These are phyloP conservation scores for Colletotrichum australisinense DNA, from an alignment of 2,329 filamentous ascomycete genomes.

Conservation along the genomic window DNA sequence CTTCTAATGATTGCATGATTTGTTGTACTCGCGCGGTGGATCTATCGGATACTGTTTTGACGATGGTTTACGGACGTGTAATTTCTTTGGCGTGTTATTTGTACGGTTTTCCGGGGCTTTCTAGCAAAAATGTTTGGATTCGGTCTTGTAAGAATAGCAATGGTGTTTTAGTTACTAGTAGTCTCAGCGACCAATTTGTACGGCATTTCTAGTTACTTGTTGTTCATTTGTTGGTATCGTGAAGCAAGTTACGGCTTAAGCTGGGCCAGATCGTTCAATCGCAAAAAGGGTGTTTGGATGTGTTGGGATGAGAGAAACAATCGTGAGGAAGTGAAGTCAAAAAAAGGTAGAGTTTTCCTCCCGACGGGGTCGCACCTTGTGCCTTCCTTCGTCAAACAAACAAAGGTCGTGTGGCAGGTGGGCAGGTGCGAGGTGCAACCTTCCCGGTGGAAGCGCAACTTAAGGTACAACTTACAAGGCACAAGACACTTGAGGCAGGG, in stretches of 20 bases:
- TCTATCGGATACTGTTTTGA: neutral
- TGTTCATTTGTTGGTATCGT: neutral
- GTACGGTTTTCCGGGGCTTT: neutral
- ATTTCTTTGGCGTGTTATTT: constrained; percentile 2
- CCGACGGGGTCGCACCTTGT: neutral
- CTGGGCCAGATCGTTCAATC: neutral
- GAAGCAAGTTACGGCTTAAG: too few species aligned
- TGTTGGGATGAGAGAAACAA: neutral
- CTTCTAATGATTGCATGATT: neutral
- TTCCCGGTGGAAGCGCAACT: neutral
- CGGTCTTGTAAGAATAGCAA: constrained; percentile 25
- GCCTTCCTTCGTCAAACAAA: neutral
- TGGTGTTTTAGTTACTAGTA: neutral
- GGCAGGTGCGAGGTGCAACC: constrained; percentile 27
- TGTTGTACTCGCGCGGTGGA: neutral
- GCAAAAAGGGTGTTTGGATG: neutral
- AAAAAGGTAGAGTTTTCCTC: neutral
- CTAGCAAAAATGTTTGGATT: constrained; percentile 13
- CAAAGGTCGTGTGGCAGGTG: neutral
- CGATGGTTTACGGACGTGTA: neutral
- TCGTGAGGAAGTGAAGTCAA: neutral
- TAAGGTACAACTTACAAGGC: too few species aligned
- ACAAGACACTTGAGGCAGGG: constrained; percentile 9
- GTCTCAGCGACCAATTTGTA: constrained; percentile 20
- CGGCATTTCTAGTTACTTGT: neutral